Percentiles rank a stretch among this genome's conserved stretches.
phyloP scores from a whole-genome alignment of 2,329 filamentous ascomycete genomes.

The Sclerotinia borealis region DNA sequence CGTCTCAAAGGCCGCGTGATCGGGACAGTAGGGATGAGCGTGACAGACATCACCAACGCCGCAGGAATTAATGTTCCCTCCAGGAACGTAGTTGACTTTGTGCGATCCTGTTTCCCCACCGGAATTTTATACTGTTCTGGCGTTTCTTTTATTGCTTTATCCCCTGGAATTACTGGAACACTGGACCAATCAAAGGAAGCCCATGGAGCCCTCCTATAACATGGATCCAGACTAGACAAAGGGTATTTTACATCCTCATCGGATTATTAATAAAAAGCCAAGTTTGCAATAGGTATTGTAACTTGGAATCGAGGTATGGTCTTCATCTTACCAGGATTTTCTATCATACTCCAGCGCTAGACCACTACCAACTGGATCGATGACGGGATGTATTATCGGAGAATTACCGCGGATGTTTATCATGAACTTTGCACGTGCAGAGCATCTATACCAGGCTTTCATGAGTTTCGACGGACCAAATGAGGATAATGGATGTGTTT shows the following conservation, averaged over 20 bases:
- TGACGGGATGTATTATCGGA: slow-evolving; percentile 16
- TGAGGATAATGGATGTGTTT: slow-evolving; percentile 20
- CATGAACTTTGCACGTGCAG: slow-evolving; percentile 20
- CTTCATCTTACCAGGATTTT: slow-evolving; percentile 17
- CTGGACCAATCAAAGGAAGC: slow-evolving; percentile 18
- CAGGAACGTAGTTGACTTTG: slow-evolving; percentile 20
- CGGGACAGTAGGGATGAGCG: slow-evolving; percentile 28
- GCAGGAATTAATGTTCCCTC: slow-evolving; percentile 19
- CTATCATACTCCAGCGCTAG: slow-evolving; percentile 17
- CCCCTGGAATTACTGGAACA: slow-evolving; percentile 21
- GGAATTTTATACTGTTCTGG: slow-evolving; percentile 26
- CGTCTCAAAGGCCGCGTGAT: slow-evolving; percentile 21
- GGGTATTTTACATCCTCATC: slow-evolving; percentile 20
- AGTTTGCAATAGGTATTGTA: slow-evolving; percentile 19
- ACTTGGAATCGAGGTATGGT: slow-evolving; percentile 21
- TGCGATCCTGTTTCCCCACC: slow-evolving; percentile 13
- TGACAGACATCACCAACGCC: slow-evolving; percentile 24
- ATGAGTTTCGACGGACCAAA: slow-evolving; percentile 22
- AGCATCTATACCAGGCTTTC: slow-evolving; percentile 25
- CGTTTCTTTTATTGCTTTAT: slow-evolving; percentile 26
- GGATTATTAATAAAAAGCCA: slow-evolving; percentile 18
- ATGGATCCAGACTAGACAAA: slow-evolving; percentile 24
- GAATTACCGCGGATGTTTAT: slow-evolving; percentile 19
- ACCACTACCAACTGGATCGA: slow-evolving; percentile 19
- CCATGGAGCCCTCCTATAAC: slow-evolving; percentile 20